phyloP scores from a whole-genome alignment of 495 filamentous ascomycete genomes.

The Annulohypoxylon bovei region DNA sequence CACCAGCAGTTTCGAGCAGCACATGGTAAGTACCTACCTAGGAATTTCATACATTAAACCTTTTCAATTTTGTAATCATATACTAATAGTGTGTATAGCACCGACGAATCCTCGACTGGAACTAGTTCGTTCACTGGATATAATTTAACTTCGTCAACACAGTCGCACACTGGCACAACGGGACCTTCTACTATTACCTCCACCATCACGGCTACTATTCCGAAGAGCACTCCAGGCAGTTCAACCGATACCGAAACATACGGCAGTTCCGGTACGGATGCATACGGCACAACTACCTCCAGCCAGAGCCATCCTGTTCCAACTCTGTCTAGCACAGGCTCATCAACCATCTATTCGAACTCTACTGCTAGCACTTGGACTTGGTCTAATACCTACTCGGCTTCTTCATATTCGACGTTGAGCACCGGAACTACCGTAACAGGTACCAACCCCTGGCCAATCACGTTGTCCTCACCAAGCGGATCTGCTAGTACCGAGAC shows the following conservation, averaged over 20 bases:
- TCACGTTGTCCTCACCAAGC: neutral
- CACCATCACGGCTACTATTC: conserved; percentile 22
- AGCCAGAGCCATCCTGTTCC: neutral
- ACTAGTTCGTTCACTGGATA: neutral
- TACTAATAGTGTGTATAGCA: conserved; percentile 22
- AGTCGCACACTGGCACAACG: neutral
- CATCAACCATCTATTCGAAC: conserved; percentile 15
- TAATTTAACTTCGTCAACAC: conserved; percentile 4
- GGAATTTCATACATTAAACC: neutral
- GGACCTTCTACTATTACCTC: conserved; percentile 20
- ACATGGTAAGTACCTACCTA: conserved; percentile 35
- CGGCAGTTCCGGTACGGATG: conserved; percentile 17
- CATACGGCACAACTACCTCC: conserved; percentile 3
- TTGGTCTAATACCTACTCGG: conserved; percentile 32
- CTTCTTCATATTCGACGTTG: neutral
- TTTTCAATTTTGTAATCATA: neutral
- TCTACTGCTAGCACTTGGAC: conserved; percentile 30
- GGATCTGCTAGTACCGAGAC: neutral
- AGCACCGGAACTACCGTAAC: conserved; percentile 1
- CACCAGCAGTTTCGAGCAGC: conserved; percentile 7
- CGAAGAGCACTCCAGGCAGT: conserved; percentile 16
- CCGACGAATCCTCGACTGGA: conserved; percentile 18
- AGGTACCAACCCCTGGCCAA: neutral
- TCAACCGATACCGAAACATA: conserved; percentile 19
- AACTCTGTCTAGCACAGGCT: neutral